Evolutionary conservation across 2,329 filamentous ascomycete genomes (phyloP).

Genomic region (Neopestalotiopsis sp.): DNA sequence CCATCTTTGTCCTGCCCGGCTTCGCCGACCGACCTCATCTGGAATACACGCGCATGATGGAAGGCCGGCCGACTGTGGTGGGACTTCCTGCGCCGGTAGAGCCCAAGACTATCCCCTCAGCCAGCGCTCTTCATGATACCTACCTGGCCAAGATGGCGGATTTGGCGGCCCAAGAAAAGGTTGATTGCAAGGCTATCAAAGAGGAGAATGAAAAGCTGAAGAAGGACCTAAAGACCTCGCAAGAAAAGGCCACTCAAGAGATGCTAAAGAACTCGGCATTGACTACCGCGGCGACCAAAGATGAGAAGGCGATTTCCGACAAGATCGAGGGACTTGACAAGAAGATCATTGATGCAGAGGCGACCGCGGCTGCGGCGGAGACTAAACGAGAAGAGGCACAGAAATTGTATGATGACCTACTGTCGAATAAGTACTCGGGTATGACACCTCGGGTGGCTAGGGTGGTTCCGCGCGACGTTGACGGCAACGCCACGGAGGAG

Average conservation of each 20-base stretch:
- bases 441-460: background rate
- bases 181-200: constrained; percentile 19
- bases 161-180: constrained; percentile 29
- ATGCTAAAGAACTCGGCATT: background rate
- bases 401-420: background rate
- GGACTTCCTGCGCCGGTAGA: constrained; percentile 29
- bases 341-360: constrained; percentile 1
- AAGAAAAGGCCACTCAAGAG: constrained; percentile 16
- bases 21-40: constrained; percentile 51
- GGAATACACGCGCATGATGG: constrained; percentile 48
- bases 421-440: background rate
- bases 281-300: background rate
- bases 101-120: background rate
- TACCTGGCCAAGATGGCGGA: constrained; percentile 23
- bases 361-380: background rate
- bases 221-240: constrained; percentile 10
- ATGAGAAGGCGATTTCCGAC: background rate
- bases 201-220: constrained; percentile 17
- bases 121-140: background rate
- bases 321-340: background rate
- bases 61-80: constrained; percentile 46
- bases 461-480: constrained; percentile 7
- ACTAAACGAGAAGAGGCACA: background rate
- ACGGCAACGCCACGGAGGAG: constrained; percentile 11
- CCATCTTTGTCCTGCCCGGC: constrained; percentile 60